phyloP scores from a whole-genome alignment of 768 basidiomycete species.

The Boletus vinaceobasis region DNA sequence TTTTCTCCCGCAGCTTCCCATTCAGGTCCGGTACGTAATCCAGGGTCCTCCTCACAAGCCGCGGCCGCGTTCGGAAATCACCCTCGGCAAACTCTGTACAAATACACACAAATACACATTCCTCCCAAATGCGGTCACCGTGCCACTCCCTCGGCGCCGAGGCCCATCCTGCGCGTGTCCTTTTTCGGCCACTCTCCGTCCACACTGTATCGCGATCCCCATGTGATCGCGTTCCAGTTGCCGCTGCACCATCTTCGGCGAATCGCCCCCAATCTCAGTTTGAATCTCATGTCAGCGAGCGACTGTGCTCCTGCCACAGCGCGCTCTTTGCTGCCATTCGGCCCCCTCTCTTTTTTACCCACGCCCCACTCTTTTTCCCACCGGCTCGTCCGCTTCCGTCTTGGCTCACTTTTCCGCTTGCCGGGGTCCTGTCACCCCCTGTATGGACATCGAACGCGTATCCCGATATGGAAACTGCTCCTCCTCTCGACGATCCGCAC shows the following conservation, averaged over 20 bases:
- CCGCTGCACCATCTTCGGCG: constrained; percentile 33
- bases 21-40: constrained; percentile 32
- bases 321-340: constrained; percentile 26
- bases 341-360: constrained; percentile 5
- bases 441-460: constrained; percentile 20
- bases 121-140: constrained; percentile 18
- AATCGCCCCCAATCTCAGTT: constrained; percentile 29
- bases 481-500: constrained; percentile 32
- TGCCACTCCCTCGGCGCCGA: constrained; percentile 43
- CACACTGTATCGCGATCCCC: constrained; percentile 32
- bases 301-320: constrained; percentile 21
- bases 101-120: constrained; percentile 21
- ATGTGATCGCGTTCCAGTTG: constrained; percentile 33
- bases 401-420: constrained; percentile 28
- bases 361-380: constrained; percentile 18
- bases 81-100: constrained; percentile 33
- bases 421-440: constrained; percentile 27
- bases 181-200: constrained; percentile 31
- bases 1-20: constrained; percentile 32
- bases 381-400: constrained; percentile 23
- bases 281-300: constrained; percentile 31
- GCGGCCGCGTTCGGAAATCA: constrained; percentile 40
- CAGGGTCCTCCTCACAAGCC: constrained; percentile 32
- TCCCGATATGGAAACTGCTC: constrained; percentile 13
- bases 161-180: constrained; percentile 28